Base-by-base conservation (phyloP, 2,329 filamentous ascomycete species). In the Colletotrichum simmondsii region DNA sequence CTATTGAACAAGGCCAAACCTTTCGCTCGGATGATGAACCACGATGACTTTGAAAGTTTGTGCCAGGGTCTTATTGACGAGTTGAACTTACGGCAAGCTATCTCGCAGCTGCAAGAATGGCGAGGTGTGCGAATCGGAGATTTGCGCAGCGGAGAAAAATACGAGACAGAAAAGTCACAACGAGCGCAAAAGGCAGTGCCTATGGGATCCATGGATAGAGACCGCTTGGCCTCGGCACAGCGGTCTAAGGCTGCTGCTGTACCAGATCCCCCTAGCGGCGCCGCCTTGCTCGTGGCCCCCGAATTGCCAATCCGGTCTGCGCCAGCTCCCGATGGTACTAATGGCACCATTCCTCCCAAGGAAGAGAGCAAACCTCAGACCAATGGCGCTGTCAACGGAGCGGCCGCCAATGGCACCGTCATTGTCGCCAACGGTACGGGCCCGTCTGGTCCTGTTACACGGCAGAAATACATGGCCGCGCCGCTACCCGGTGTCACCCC, bases 1-100 rank as follows among this genome's bases (percentile, higher is more conserved):
- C 84, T 98, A 16, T 83, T 98, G 19, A 96, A 96, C 83, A 98
- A 97, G 81, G 93, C 95, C 5, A 99, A 99, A 78, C 97, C 97
- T 0, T 98, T 98, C 78, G 96, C 95, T 3, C 91, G 96, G 54
- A 97, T 98, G 90, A 98, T 98, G 96, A 97, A 96, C 78, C 93
- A 93, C 77, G 88, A 92, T 59, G 97, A 99, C 81, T 98, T 97
- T 78, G 93, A 97, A 75, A 90, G 92, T 12, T 92, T 98, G 76
- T 94, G 92, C 76, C 92, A 95, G 73, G 95, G 95, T 2, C 85
- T 99, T 0, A 90, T 97, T 59, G 95, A 97, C 78, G 97, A 99
- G 82, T 91, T 97, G 75, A 97, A 98, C 76, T 86, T 99, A 22
- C 92, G 97, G 2, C 92, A 97, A 79, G 97, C 97, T 49, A 98